These are phyloP conservation scores for Ochetophila trinervis DNA, from an alignment of 306 rosid genomes.

Conservation along the genomic window DNA sequence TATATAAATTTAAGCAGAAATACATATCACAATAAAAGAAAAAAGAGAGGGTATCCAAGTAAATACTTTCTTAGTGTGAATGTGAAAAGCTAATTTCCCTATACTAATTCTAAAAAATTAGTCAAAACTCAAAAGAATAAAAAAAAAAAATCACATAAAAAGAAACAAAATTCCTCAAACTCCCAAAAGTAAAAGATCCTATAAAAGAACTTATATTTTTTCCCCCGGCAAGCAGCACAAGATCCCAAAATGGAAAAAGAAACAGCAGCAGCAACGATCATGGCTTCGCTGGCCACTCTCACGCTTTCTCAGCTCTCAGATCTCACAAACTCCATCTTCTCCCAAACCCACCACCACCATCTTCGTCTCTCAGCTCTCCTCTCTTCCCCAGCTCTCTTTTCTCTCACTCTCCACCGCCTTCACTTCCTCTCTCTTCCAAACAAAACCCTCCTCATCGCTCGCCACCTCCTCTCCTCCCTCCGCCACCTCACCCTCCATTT, in stretches of 20 bases:
- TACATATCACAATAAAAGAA: too few relatives aligned
- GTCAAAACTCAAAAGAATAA: not conserved
- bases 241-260: slow-evolving; percentile 71
- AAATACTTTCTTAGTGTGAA: too few relatives aligned
- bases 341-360: slow-evolving; percentile 45
- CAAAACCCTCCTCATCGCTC: slow-evolving; percentile 67
- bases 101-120: too few relatives aligned
- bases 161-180: slow-evolving; percentile 23
- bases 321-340: slow-evolving; percentile 55
- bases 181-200: not conserved
- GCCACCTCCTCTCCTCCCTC: slow-evolving; percentile 71
- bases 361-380: slow-evolving; percentile 67
- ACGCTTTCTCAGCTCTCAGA: slow-evolving; percentile 55
- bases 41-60: too few relatives aligned
- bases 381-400: slow-evolving; percentile 62
- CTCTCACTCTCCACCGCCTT: slow-evolving; percentile 65
- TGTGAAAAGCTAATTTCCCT: too few relatives aligned
- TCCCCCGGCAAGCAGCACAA: slow-evolving; percentile 22
- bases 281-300: slow-evolving; percentile 72
- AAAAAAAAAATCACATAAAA: slow-evolving; percentile 23
- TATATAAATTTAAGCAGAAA: too few relatives aligned
- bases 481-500: slow-evolving; percentile 55
- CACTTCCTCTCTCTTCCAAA: slow-evolving; percentile 59
- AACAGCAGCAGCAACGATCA: slow-evolving; percentile 33
- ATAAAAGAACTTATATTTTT: too few relatives aligned